Percentiles rank a stretch among this genome's conserved stretches.
Conservation (phyloP, 2,329 filamentous ascomycete species). For the Fusarium succisae region DNA sequence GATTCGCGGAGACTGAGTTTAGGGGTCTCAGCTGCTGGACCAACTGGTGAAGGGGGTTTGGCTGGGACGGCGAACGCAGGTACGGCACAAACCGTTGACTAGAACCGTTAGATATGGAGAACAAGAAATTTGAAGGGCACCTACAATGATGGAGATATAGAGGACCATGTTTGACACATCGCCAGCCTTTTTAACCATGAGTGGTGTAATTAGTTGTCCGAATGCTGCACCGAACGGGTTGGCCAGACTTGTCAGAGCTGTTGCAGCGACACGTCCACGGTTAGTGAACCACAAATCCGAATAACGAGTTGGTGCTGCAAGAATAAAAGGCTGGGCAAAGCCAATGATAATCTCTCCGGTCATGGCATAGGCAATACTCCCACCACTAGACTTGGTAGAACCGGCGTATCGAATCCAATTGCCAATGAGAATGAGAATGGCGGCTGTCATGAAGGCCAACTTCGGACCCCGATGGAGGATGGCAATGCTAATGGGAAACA, state of each 20-base stretch:
- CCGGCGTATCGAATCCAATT: constrained; percentile 94
- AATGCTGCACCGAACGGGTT: constrained; percentile 92
- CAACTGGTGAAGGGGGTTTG: constrained; percentile 79
- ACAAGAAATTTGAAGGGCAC: constrained; percentile 39
- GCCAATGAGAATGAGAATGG: constrained; percentile 78
- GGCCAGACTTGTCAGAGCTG: constrained; percentile 83
- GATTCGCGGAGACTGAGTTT: constrained; percentile 64
- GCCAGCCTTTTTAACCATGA: constrained; percentile 70
- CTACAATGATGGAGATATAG: constrained; percentile 83
- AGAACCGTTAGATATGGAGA: constrained; percentile 15
- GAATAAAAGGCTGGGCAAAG: constrained; percentile 89
- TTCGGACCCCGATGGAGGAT: constrained; percentile 84
- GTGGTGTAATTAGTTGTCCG: constrained; percentile 85
- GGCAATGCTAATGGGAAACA: constrained; percentile 78
- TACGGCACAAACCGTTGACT: constrained; percentile 63
- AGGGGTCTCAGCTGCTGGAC: constrained; percentile 69
- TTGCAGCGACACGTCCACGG: constrained; percentile 83
- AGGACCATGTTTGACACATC: constrained; percentile 85
- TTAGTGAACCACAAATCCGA: constrained; percentile 96
- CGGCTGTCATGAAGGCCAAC: constrained; percentile 76
- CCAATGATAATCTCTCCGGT: constrained; percentile 92
- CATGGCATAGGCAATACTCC: constrained; percentile 81
- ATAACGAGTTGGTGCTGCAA: constrained; percentile 88
- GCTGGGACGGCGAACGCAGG: constrained; percentile 85
- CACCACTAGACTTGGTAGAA: constrained; percentile 61